A percentile compares a stretch with the other conserved stretches of the same genome.
These are phyloP conservation scores for Fusarium clavum DNA, from an alignment of 2,329 filamentous ascomycete species.

Conservation along the genomic window DNA sequence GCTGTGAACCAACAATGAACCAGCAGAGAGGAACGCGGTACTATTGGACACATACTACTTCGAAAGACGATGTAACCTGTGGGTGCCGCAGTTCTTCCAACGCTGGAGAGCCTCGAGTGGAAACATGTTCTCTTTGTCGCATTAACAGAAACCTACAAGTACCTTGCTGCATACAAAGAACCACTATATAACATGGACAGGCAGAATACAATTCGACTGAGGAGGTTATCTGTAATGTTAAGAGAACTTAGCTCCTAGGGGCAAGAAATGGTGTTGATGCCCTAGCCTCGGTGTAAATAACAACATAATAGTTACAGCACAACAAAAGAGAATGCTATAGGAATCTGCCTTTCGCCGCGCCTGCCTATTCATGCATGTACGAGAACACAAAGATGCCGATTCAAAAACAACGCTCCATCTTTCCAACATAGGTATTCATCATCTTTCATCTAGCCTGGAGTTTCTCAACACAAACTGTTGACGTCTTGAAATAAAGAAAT, in stretches of 20 bases:
- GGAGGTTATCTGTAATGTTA: not conserved
- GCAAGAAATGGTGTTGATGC: conserved; percentile 10
- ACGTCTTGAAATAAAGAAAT: conserved; percentile 6
- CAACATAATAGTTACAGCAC: conserved; percentile 28
- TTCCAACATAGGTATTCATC: conserved; percentile 13
- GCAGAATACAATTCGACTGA: not conserved
- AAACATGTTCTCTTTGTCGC: not conserved
- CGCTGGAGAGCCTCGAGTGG: not conserved
- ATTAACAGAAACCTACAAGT: not conserved
- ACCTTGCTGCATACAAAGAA: not conserved
- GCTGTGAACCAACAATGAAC: conserved; percentile 2
- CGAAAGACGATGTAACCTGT: not conserved
- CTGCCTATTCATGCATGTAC: conserved; percentile 39
- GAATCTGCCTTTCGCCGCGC: conserved; percentile 43
- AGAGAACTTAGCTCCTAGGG: not conserved
- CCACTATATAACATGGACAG: not conserved
- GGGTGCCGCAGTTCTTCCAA: not conserved
- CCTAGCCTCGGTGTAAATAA: conserved; percentile 14
- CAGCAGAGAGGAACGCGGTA: conserved; percentile 5
- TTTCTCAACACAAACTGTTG: not conserved
- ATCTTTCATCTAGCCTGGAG: not conserved
- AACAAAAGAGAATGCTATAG: conserved; percentile 42
- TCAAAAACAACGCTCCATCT: conserved; percentile 29
- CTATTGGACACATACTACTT: conserved; percentile 1
- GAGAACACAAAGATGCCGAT: conserved; percentile 20